These are phyloP conservation scores for Fusarium vanettenii DNA, from an alignment of 2,329 filamentous ascomycete genomes.

Conservation along the genomic window DNA sequence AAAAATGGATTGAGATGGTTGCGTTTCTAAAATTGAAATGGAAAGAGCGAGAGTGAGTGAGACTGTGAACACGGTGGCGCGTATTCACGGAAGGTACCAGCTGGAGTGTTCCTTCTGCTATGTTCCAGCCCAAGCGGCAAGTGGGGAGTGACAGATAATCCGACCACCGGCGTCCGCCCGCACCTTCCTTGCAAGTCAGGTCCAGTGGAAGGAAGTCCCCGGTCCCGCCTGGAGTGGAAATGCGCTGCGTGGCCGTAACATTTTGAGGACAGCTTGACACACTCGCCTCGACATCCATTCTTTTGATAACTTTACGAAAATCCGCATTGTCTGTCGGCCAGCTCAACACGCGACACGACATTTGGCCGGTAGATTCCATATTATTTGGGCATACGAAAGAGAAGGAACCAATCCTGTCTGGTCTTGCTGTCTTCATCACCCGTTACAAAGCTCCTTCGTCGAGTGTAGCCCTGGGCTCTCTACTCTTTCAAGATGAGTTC, in stretches of 20 bases:
- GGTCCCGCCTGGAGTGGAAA: constrained; percentile 12
- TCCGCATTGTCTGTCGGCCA: constrained; percentile 12
- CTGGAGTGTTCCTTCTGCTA: background rate
- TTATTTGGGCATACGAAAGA: background rate
- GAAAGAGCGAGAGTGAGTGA: constrained; percentile 15
- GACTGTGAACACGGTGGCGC: constrained; percentile 51
- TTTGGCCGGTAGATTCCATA: constrained; percentile 14
- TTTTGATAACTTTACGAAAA: constrained; percentile 2
- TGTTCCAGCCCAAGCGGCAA: constrained; percentile 27
- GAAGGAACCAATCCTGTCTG: constrained; percentile 20
- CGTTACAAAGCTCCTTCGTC: constrained; percentile 23
- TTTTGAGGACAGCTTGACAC: constrained; percentile 39
- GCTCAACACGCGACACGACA: constrained; percentile 24
- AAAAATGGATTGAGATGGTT: constrained; percentile 18
- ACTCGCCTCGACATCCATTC: constrained; percentile 20
- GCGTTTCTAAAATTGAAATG: constrained; percentile 25
- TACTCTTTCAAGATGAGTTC: constrained; percentile 77
- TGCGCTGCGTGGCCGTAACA: constrained; percentile 48
- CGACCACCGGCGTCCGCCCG: constrained; percentile 42
- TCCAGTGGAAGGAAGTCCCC: background rate
- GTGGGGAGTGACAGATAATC: constrained; percentile 49
- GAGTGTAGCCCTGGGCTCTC: constrained; percentile 51
- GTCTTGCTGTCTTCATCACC: constrained; percentile 18
- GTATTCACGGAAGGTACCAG: constrained; percentile 34
- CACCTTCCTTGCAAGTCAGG: constrained; percentile 19